Evolutionary conservation across 768 basidiomycete species (phyloP).

Genomic region (Rhodotorula graminis): DNA sequence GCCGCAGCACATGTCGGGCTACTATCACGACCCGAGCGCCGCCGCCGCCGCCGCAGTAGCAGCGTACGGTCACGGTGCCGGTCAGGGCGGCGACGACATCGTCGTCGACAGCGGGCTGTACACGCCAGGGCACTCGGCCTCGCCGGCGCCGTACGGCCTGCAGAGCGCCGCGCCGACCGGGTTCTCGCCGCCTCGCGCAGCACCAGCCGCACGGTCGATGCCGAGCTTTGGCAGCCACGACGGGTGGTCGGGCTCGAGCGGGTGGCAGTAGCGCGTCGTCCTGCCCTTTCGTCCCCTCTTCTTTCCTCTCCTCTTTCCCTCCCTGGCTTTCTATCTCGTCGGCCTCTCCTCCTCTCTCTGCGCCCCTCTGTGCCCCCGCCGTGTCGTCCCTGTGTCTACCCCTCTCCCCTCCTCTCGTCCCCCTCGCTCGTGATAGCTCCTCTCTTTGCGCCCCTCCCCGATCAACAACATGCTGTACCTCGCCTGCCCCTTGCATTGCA

Average conservation of each 20-base stretch:
- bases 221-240: neutral
- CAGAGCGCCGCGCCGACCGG: neutral
- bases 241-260: neutral
- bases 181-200: slow-evolving; percentile 1
- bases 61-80: neutral
- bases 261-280: neutral
- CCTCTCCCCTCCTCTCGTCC: too few relatives aligned
- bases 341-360: too few relatives aligned
- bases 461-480: too few relatives aligned
- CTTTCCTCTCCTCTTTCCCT: neutral
- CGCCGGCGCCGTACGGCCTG: slow-evolving; percentile 32
- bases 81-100: neutral
- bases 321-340: neutral
- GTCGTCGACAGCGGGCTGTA: slow-evolving; percentile 5
- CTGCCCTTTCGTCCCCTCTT: neutral
- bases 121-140: neutral
- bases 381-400: too few relatives aligned
- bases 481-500: too few relatives aligned
- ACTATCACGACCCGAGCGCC: neutral
- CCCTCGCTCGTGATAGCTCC: too few relatives aligned
- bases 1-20: neutral
- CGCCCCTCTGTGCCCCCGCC: too few relatives aligned
- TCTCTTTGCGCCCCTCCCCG: too few relatives aligned
- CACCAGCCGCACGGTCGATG: neutral
- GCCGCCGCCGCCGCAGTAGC: neutral